Conservation (phyloP, 148 eudicot species). For the Nepenthes gracilis region DNA sequence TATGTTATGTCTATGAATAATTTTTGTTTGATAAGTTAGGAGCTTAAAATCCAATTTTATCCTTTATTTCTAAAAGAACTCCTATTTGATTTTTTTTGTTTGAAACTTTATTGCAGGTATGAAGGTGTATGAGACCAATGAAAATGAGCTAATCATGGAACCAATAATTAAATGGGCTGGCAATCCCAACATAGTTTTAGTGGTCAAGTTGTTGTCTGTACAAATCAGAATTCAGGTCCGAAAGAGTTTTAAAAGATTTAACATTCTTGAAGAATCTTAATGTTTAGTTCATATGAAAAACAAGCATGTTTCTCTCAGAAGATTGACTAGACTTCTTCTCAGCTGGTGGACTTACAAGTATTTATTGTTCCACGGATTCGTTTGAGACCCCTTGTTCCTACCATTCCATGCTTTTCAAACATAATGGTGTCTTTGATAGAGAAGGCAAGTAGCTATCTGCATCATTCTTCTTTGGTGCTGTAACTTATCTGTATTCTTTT, state of each 20-base stretch:
- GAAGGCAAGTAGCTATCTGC: constrained; percentile 30
- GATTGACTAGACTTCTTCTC: constrained; percentile 17
- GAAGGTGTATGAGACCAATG: constrained; percentile 73
- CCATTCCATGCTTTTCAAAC: constrained; percentile 73
- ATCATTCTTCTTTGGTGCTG: not conserved
- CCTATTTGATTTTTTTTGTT: not conserved
- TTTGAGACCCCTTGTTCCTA: constrained; percentile 79
- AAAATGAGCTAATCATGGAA: constrained; percentile 76
- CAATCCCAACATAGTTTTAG: constrained; percentile 61
- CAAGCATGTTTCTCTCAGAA: constrained; percentile 2
- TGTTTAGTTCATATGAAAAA: constrained; percentile 3
- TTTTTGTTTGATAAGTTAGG: not conserved
- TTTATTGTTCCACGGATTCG: constrained; percentile 58
- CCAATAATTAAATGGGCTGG: constrained; percentile 90
- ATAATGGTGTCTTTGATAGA: constrained; percentile 63
- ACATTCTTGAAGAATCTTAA: not conserved
- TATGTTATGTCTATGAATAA: too few relatives aligned
- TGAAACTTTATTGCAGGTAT: constrained; percentile 33
- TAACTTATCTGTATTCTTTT: too few relatives aligned
- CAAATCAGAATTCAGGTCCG: constrained; percentile 61
- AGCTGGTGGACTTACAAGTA: constrained; percentile 85
- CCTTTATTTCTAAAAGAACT: not conserved
- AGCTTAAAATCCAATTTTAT: not conserved
- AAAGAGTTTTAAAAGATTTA: not conserved
- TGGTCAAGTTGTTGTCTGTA: constrained; percentile 37